These are phyloP conservation scores for Tricholoma matsutake DNA, from an alignment of 768 basidiomycete species.

Conservation along the genomic window DNA sequence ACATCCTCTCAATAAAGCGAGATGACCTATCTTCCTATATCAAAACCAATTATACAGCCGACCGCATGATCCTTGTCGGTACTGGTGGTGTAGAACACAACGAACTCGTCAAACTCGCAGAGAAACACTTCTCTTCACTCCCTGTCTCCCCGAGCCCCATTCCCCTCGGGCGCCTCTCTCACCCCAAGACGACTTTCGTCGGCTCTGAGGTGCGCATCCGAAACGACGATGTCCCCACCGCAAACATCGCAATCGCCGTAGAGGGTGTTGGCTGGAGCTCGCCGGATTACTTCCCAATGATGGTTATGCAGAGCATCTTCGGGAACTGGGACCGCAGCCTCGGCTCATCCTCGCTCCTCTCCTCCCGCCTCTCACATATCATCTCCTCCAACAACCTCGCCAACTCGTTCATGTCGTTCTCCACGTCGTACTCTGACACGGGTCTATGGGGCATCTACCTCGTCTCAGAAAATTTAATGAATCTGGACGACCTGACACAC, in stretches of 20 bases:
- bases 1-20: slow-evolving; percentile 93
- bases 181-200: slow-evolving; percentile 77
- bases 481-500: slow-evolving; percentile 91
- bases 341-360: slow-evolving; percentile 85
- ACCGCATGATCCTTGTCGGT: slow-evolving; percentile 98
- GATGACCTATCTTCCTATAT: slow-evolving; percentile 90
- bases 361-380: slow-evolving; percentile 88
- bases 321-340: slow-evolving; percentile 99
- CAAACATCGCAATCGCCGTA: slow-evolving; percentile 94
- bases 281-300: slow-evolving; percentile 99
- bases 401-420: slow-evolving; percentile 99
- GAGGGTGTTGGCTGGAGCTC: slow-evolving; percentile 98
- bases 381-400: slow-evolving; percentile 93
- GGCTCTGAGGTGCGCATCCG: slow-evolving; percentile 96
- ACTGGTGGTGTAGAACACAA: slow-evolving; percentile 92
- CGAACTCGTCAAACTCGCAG: slow-evolving; percentile 91
- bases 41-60: slow-evolving; percentile 96
- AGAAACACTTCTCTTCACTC: slow-evolving; percentile 88
- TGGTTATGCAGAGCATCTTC: slow-evolving; percentile 96
- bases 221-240: slow-evolving; percentile 85
- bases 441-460: slow-evolving; percentile 99
- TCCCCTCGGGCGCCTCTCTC: slow-evolving; percentile 77
- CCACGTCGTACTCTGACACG: slow-evolving; percentile 97
- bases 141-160: slow-evolving; percentile 87
- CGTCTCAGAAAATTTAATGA: slow-evolving; percentile 90